phyloP scores from a whole-genome alignment of 352 stramenopile genomes.

The Phytophthora capsici region DNA sequence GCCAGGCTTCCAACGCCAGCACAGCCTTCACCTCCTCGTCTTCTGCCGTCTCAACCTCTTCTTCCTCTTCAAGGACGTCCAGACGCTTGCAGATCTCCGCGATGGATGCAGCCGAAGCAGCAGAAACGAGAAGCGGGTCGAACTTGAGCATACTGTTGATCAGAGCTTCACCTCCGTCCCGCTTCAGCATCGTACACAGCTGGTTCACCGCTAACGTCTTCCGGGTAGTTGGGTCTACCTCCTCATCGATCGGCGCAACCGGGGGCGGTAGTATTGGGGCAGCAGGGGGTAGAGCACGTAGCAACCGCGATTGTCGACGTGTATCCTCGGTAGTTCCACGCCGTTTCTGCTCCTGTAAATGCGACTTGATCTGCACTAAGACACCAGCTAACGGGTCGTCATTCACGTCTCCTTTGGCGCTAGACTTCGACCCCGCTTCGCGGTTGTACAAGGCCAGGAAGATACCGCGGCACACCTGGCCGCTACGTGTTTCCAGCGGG shows the following conservation, averaged over 20 bases:
- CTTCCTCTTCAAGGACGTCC: slow-evolving; percentile 32
- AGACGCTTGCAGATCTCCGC: slow-evolving; percentile 41
- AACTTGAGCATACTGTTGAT: slow-evolving; percentile 68
- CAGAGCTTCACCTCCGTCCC: slow-evolving; percentile 46
- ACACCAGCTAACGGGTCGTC: slow-evolving; percentile 50
- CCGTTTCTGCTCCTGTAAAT: slow-evolving; percentile 38
- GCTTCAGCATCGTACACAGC: slow-evolving; percentile 54
- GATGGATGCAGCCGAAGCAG: slow-evolving; percentile 42
- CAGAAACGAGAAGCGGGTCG: slow-evolving; percentile 56
- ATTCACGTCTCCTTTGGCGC: slow-evolving; percentile 17
- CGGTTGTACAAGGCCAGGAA: slow-evolving; percentile 71
- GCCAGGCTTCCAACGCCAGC: slow-evolving; percentile 67
- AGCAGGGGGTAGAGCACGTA: slow-evolving; percentile 23
- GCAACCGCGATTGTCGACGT: slow-evolving; percentile 16
- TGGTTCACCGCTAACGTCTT: slow-evolving; percentile 44
- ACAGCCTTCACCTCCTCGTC: slow-evolving; percentile 36
- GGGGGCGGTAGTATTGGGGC: slow-evolving; percentile 7
- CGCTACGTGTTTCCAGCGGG: slow-evolving; percentile 21
- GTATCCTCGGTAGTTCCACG: neutral
- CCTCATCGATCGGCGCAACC: slow-evolving; percentile 7
- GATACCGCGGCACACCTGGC: slow-evolving; percentile 59
- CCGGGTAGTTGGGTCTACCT: neutral
- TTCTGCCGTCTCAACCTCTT: slow-evolving; percentile 34
- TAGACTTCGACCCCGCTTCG: slow-evolving; percentile 48
- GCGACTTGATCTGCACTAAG: slow-evolving; percentile 58